Percentiles rank a stretch among this genome's conserved stretches.
Evolutionary conservation across 1,284 basidiomycete species (phyloP).

Genomic region (Ceratobasidium sp.): DNA sequence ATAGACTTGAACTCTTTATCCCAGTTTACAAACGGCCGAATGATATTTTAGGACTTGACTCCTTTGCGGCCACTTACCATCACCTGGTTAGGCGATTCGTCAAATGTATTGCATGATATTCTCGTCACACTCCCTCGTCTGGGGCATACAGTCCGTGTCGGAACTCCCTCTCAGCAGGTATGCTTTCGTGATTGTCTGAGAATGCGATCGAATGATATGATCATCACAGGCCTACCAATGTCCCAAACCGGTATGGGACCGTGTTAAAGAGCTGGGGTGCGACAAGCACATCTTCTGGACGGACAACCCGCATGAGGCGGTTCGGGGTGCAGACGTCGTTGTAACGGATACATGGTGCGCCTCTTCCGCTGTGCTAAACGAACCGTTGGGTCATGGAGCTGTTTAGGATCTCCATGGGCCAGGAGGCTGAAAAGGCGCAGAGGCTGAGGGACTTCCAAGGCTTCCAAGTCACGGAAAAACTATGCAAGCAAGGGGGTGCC

Average conservation of each 20-base stretch:
- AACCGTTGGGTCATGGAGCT: neutral
- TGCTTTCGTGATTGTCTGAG: neutral
- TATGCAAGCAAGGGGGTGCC: slow-evolving; percentile 83
- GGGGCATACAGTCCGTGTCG: slow-evolving; percentile 88
- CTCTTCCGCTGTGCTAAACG: neutral
- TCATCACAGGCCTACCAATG: slow-evolving; percentile 71
- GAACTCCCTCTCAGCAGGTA: slow-evolving; percentile 70
- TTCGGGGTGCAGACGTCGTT: slow-evolving; percentile 90
- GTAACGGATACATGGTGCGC: slow-evolving; percentile 94
- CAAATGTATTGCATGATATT: slow-evolving; percentile 98
- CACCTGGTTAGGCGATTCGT: slow-evolving; percentile 95
- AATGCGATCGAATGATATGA: slow-evolving; percentile 2
- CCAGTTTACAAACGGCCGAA: slow-evolving; percentile 5
- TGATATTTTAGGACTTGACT: slow-evolving; percentile 54
- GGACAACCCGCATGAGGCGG: slow-evolving; percentile 85
- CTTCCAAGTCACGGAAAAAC: slow-evolving; percentile 92
- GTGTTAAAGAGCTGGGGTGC: slow-evolving; percentile 76
- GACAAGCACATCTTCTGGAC: slow-evolving; percentile 82
- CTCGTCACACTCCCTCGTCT: slow-evolving; percentile 93
- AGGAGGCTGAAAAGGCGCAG: slow-evolving; percentile 94
- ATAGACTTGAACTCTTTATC: slow-evolving; percentile 2
- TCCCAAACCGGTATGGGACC: slow-evolving; percentile 83
- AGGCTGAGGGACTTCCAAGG: slow-evolving; percentile 89
- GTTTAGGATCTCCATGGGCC: slow-evolving; percentile 97
- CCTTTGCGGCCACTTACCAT: slow-evolving; percentile 78